Conservation (phyloP, 1,284 basidiomycete species). For the Chondrostereum purpureum region DNA sequence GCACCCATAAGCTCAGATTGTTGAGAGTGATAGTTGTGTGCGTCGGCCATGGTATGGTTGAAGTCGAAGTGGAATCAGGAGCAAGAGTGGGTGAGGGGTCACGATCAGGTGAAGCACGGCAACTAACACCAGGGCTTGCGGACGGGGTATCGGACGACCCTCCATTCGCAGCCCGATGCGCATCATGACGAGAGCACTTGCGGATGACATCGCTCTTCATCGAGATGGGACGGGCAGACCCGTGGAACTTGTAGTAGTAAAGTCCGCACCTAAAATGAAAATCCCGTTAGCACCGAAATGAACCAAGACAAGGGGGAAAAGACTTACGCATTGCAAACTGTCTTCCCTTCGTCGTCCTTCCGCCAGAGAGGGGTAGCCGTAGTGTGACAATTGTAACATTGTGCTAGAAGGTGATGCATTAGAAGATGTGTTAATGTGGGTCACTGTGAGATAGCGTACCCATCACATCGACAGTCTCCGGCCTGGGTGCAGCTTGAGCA, state of each 20-base stretch:
- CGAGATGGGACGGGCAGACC: constrained; percentile 72
- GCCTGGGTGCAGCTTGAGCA: constrained; percentile 53
- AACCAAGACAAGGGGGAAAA: constrained; percentile 18
- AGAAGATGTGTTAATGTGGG: constrained; percentile 15
- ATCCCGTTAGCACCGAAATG: constrained; percentile 21
- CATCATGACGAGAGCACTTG: constrained; percentile 73
- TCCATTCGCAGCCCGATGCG: constrained; percentile 43
- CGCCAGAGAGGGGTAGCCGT: constrained; percentile 88
- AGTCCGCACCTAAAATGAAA: constrained; percentile 30
- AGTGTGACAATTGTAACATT: constrained; percentile 87
- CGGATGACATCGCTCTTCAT: constrained; percentile 85
- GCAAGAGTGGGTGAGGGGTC: constrained; percentile 59
- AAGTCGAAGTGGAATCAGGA: constrained; percentile 53
- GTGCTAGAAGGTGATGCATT: constrained; percentile 39
- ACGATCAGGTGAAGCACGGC: constrained; percentile 22
- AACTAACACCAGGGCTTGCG: neutral
- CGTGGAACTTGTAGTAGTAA: constrained; percentile 74
- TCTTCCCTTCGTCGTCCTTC: constrained; percentile 88
- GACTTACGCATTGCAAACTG: constrained; percentile 86
- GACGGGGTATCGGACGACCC: constrained; percentile 10
- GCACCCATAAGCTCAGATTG: constrained; percentile 61
- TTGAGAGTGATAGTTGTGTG: constrained; percentile 33
- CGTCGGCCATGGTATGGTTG: constrained; percentile 22
- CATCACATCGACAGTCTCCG: constrained; percentile 48
- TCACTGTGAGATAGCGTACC: constrained; percentile 30